Evolutionary conservation across 2,329 filamentous ascomycete genomes (phyloP).

Genomic region (Ceratocystis harringtonii): DNA sequence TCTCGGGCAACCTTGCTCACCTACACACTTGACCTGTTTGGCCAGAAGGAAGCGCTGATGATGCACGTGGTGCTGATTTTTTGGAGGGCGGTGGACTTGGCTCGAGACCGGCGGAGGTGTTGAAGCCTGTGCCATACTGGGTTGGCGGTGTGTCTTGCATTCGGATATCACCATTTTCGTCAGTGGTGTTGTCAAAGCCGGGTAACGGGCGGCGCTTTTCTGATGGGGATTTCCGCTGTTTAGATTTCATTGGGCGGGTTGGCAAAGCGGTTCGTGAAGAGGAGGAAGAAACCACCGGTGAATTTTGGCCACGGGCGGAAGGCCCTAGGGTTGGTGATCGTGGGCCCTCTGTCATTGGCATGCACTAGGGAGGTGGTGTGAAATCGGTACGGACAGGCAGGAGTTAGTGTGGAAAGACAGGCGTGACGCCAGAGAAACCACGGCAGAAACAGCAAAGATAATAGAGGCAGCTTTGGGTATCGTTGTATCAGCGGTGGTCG

Average conservation of each 20-base stretch:
- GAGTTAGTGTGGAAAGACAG: neutral
- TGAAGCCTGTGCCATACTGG: neutral
- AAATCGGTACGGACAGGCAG: neutral
- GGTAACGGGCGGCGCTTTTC: constrained; percentile 11
- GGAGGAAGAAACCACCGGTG: neutral
- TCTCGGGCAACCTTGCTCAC: constrained; percentile 29
- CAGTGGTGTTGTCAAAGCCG: constrained; percentile 8
- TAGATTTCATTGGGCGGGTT: constrained; percentile 10
- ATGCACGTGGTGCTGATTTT: neutral
- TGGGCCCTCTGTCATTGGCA: constrained; percentile 6
- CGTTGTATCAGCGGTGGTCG: no score
- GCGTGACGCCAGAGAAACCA: neutral
- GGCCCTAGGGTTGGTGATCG: neutral
- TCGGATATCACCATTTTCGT: constrained; percentile 10
- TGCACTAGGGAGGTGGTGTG: neutral
- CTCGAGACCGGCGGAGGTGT: neutral
- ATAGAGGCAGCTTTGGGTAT: no score
- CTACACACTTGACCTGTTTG: constrained; percentile 52
- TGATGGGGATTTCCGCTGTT: constrained; percentile 3
- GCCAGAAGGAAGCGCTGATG: constrained; percentile 8
- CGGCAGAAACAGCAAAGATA: neutral
- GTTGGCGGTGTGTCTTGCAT: constrained; percentile 3
- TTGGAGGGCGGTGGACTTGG: constrained; percentile 7
- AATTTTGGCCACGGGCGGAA: neutral
- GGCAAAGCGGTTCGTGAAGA: constrained; percentile 13